A percentile compares a stretch with the other conserved stretches of the same genome.
phyloP scores from a whole-genome alignment of 306 rosid species.

The Cercis canadensis region DNA sequence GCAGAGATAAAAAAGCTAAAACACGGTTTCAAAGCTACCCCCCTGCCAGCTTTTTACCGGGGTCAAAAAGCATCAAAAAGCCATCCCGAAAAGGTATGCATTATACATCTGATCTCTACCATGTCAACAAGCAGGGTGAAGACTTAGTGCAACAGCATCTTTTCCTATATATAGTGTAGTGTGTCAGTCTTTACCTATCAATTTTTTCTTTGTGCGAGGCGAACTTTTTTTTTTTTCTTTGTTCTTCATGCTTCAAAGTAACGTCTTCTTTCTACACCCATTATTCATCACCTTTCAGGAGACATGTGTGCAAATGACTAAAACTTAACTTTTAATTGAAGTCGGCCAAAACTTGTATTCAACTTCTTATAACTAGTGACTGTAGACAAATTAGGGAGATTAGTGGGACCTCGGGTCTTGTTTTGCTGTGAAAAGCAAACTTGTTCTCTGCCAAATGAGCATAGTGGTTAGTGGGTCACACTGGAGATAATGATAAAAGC shows the following conservation, averaged over 20 bases:
- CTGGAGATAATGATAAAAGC: conserved; percentile 33
- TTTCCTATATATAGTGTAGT: neutral
- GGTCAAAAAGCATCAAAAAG: conserved; percentile 56
- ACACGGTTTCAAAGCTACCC: conserved; percentile 61
- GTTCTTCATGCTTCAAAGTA: too few species aligned
- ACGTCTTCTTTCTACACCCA: too few species aligned
- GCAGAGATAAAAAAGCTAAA: conserved; percentile 56
- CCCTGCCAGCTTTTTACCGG: conserved; percentile 51
- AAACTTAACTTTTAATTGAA: conserved; percentile 33
- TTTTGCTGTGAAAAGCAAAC: conserved; percentile 19
- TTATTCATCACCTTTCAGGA: conserved; percentile 21
- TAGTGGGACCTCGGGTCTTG: conserved; percentile 28
- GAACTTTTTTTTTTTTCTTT: neutral
- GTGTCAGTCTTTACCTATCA: neutral
- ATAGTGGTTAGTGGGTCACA: conserved; percentile 41
- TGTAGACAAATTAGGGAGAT: conserved; percentile 31
- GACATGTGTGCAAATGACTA: conserved; percentile 15
- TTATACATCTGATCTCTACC: neutral
- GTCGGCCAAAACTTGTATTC: conserved; percentile 32
- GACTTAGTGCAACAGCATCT: neutral
- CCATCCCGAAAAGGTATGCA: conserved; percentile 58
- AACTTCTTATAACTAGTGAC: conserved; percentile 24
- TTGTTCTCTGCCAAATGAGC: conserved; percentile 38
- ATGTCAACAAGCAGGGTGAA: conserved; percentile 3
- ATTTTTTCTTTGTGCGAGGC: conserved; percentile 1